Conservation (phyloP, 768 basidiomycete genomes). For the Podaxis rugospora region DNA sequence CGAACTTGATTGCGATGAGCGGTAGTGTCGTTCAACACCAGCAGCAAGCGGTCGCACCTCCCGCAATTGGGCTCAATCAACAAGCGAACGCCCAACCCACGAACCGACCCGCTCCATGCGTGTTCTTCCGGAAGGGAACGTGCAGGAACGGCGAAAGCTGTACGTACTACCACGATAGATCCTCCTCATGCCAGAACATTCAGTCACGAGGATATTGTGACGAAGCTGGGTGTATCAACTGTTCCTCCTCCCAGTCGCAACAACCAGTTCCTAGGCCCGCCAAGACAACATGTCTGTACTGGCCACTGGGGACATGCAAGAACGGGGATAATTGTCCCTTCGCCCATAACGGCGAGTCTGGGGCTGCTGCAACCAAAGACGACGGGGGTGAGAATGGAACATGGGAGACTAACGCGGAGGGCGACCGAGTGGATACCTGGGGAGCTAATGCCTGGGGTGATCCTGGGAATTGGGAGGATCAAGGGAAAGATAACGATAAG, state of each 20-base stretch:
- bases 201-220: background rate
- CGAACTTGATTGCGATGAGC: constrained; percentile 24
- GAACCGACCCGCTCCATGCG: background rate
- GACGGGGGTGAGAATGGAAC: background rate
- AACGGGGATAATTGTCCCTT: constrained; percentile 36
- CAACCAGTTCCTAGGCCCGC: background rate
- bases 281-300: constrained; percentile 26
- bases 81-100: background rate
- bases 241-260: background rate
- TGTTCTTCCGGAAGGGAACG: constrained; percentile 5
- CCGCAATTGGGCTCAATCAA: background rate
- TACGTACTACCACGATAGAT: background rate
- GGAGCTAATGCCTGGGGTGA: background rate
- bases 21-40: background rate
- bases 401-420: background rate
- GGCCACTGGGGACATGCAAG: constrained; percentile 31
- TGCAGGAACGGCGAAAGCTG: constrained; percentile 7
- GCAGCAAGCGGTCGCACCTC: background rate
- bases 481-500: background rate
- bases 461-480: background rate
- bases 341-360: constrained; percentile 21
- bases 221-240: background rate
- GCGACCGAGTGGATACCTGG: background rate
- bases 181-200: background rate
- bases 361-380: background rate